Percentiles rank a stretch among this genome's conserved stretches.
phyloP scores from a whole-genome alignment of 2,329 filamentous ascomycete genomes.

The Alternaria longipes region DNA sequence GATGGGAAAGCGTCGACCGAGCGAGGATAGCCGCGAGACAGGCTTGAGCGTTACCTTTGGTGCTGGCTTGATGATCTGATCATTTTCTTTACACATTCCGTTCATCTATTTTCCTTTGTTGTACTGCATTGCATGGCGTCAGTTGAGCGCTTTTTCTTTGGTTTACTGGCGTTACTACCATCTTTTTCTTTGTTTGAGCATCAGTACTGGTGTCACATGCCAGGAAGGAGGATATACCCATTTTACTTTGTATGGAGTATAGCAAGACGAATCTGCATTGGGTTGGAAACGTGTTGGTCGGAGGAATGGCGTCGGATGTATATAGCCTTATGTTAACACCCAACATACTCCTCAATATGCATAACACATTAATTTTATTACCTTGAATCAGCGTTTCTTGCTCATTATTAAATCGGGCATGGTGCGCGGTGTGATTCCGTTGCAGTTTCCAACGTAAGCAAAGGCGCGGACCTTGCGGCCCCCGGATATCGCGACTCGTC shows the following conservation, averaged over 20 bases:
- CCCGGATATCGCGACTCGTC: neutral
- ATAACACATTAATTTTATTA: neutral
- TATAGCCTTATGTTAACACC: neutral
- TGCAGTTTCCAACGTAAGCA: neutral
- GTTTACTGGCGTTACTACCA: neutral
- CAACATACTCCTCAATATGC: neutral
- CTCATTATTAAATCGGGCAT: accelerated
- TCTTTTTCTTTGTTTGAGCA: neutral
- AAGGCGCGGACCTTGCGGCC: neutral
- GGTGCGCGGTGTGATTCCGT: neutral
- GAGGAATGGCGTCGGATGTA: neutral
- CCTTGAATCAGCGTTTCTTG: neutral
- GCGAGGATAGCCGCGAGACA: conserved; percentile 31
- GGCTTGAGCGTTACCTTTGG: conserved; percentile 32
- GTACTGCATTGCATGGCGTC: conserved; percentile 1
- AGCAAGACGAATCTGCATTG: neutral
- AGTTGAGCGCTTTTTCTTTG: neutral
- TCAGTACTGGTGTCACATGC: conserved; percentile 4
- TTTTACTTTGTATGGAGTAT: conserved; percentile 13
- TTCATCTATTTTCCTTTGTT: neutral
- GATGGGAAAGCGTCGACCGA: conserved; percentile 34
- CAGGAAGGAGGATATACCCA: conserved; percentile 11
- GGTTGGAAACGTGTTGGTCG: neutral
- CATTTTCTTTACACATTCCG: neutral
- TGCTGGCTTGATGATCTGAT: conserved; percentile 36